Evolutionary conservation across 2,329 filamentous ascomycete species (phyloP).

Genomic region (Fusarium siculi): DNA sequence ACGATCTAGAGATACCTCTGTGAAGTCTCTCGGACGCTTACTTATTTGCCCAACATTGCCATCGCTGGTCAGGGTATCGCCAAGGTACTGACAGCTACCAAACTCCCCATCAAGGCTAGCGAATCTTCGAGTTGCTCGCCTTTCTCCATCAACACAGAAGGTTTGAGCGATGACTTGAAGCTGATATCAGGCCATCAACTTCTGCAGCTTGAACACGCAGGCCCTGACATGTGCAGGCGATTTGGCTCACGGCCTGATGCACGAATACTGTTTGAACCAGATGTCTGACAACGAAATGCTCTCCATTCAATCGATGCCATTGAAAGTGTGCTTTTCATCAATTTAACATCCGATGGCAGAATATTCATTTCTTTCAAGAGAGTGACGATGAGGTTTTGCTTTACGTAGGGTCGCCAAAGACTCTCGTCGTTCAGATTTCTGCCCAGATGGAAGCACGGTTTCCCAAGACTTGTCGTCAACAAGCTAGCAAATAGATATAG

Average conservation of each 20-base stretch:
- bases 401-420: slow-evolving; percentile 85
- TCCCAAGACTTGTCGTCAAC: slow-evolving; percentile 69
- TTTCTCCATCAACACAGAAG: not conserved
- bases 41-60: slow-evolving; percentile 21
- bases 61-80: slow-evolving; percentile 22
- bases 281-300: slow-evolving; percentile 80
- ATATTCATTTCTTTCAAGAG: slow-evolving; percentile 82
- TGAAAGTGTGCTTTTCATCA: slow-evolving; percentile 78
- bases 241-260: slow-evolving; percentile 74
- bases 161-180: not conserved
- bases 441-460: slow-evolving; percentile 82
- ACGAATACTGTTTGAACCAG: slow-evolving; percentile 77
- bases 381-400: slow-evolving; percentile 77
- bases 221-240: slow-evolving; percentile 79
- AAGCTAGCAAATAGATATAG: slow-evolving; percentile 76
- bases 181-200: slow-evolving; percentile 7
- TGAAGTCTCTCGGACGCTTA: slow-evolving; percentile 17
- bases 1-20: slow-evolving; percentile 40
- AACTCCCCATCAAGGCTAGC: not conserved
- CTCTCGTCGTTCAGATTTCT: slow-evolving; percentile 84
- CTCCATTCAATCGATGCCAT: slow-evolving; percentile 77
- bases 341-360: slow-evolving; percentile 82
- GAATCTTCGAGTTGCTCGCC: slow-evolving; percentile 11
- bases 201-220: slow-evolving; percentile 76
- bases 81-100: slow-evolving; percentile 4